Base-by-base conservation (phyloP, 2,329 filamentous ascomycete species). In the Pseudonectria foliicola region DNA sequence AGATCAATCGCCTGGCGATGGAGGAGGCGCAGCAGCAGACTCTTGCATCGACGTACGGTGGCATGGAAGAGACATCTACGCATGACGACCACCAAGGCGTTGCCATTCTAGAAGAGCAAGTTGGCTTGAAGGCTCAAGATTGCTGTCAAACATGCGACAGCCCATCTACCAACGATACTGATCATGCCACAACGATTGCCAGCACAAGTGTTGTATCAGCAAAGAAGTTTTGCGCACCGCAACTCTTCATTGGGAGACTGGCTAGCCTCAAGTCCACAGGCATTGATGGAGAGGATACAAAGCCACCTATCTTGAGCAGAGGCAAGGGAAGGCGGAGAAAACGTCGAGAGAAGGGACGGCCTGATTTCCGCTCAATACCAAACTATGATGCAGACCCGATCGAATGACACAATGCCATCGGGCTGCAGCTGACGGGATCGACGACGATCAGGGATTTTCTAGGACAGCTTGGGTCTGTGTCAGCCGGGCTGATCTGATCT, bases 321-420 rank as follows among this genome's bases (percentile, higher is more conserved):
- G 28, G 40, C 27, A 43, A 40, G 38, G 31, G 40, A 27, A 38
- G 43, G 27, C 40, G 32, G 27, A 40, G 29, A 13, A 48, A 37
- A 30, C 40, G 37, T 28, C 46, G 50, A 38, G 43, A 46, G n/a
- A 37, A 38, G n/a, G 44, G 42, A 21, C 48, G 58, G 31, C 57
- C 56, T 13, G 52, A 60, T 34, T 56, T 61, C 35, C 50, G 58
- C 33, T 36, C 52, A 13, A 44, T 61, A 43, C 57, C 58, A 11
- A 44, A 56, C 37, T 50, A 56, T 33, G 41, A 55, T 11, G 53
- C 43, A 13, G 58, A 61, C 37, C 56, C 57, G 29, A 60, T 61
- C 33, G 58, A 61, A 23, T 21, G 18, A 21, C 5, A 8, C 18
- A 5, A 21, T 21, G 18, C n/a, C n/a, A n/a, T n/a, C n/a, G n/a